Evolutionary conservation across 2,329 filamentous ascomycete genomes (phyloP), one percentile per base, ranked within the genome.

Genomic region (Trichoderma pleuroti): DNA sequence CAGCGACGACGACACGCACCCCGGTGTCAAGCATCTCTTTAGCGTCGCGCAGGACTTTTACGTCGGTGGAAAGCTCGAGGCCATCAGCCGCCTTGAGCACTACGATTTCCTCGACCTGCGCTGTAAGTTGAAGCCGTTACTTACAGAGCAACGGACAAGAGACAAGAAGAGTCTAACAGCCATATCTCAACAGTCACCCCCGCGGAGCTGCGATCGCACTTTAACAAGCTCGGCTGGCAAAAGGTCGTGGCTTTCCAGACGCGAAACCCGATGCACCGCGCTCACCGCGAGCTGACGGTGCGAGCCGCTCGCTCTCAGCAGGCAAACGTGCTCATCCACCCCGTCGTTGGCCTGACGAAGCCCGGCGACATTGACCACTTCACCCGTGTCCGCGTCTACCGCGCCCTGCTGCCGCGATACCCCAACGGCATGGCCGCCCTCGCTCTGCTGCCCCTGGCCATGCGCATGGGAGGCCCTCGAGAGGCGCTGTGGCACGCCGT

Each of bases 401-500:
- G 98, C 88, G 95, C 96, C 56, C 90, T 99, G 68, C 89, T 99
- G 75, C 93, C 95, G 76, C 90, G 96, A 80, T 99, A 99, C 85
- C 96, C 96, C 82, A 99, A 98, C 83, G 96, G 96, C 79, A 99
- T 99, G 96, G 96, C 96, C 72, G 94, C 97, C 49, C 90, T 99
- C 74, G 95, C 94, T 83, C 93, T 99, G 54, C 88, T 99, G 68
- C 94, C 94, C 71, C 88, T 99, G 74, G 96, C 96, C 78, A 99
- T 99, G 96, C 92, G 96, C 81, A 99, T 99, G 96, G 96, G 94
- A 80, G 96, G 96, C 77, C 96, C 96, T 74, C 93, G 96, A 76
- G 96, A 99, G 86, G 96, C 96, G 76, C 94, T 99, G 85, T 99
- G 96, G 96, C 96, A 99, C 87, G 96, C 96, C 79, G 97, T 99